phyloP scores from a whole-genome alignment of 345 rosid genomes.

The Microcos paniculata region DNA sequence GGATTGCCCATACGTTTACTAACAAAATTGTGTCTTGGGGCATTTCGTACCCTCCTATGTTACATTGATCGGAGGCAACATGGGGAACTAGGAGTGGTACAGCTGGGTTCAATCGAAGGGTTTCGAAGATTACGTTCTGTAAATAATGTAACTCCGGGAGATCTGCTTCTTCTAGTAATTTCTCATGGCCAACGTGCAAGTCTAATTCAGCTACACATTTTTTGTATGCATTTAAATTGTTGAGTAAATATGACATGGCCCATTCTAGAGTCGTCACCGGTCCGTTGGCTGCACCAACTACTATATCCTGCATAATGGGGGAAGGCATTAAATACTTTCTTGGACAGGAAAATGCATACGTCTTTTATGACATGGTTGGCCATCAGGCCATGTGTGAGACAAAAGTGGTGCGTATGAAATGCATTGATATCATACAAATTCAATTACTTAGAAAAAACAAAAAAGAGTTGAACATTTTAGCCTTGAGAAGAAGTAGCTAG shows the following conservation, averaged over 20 bases:
- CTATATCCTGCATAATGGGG: not conserved
- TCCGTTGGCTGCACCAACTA: slow-evolving; percentile 10
- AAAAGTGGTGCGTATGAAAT: too few relatives aligned
- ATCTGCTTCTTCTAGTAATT: slow-evolving; percentile 16
- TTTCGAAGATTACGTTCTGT: not conserved
- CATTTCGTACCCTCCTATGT: not conserved
- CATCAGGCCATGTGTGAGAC: too few relatives aligned
- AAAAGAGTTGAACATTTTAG: too few relatives aligned
- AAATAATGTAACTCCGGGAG: not conserved
- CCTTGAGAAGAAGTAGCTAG: too few relatives aligned
- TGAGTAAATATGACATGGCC: slow-evolving; percentile 20
- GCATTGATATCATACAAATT: too few relatives aligned
- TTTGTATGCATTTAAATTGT: slow-evolving; percentile 7
- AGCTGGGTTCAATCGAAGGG: not conserved
- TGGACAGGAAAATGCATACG: too few relatives aligned
- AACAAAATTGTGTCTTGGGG: not conserved
- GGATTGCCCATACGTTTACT: slow-evolving; percentile 16
- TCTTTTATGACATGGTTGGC: too few relatives aligned
- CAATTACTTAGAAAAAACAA: too few relatives aligned
- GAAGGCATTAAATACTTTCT: not conserved
- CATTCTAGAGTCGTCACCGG: slow-evolving; percentile 20
- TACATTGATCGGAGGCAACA: not conserved
- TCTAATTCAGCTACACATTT: slow-evolving; percentile 17
- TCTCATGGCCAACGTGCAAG: not conserved
- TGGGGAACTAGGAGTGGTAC: not conserved